These are phyloP conservation scores for Taphrina betulina DNA, from an alignment of 1,139 yeast species.

Conservation along the genomic window DNA sequence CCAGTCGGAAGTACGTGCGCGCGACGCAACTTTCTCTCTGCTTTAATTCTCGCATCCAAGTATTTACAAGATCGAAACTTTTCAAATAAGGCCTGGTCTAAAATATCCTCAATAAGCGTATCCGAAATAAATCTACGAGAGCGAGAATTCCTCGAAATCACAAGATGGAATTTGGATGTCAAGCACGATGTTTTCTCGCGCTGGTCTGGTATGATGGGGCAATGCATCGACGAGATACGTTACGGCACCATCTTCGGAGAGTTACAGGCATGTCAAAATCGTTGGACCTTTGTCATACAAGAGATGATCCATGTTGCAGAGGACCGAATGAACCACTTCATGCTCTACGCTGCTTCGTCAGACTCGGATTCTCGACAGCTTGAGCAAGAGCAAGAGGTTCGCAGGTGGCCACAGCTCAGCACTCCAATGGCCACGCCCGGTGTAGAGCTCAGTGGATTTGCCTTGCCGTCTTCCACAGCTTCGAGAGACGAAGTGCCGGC, in stretches of 20 bases:
- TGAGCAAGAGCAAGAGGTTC: too few species aligned
- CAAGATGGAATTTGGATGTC: slow-evolving; percentile 19
- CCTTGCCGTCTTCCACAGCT: too few species aligned
- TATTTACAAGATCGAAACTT: slow-evolving; percentile 72
- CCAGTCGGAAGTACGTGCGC: slow-evolving; percentile 50
- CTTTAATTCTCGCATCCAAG: slow-evolving; percentile 68
- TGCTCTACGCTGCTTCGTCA: too few species aligned
- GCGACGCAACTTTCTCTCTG: slow-evolving; percentile 63
- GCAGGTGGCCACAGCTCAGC: too few species aligned
- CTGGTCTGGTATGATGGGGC: slow-evolving; percentile 19
- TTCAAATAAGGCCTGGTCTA: slow-evolving; percentile 71
- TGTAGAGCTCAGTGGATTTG: background rate
- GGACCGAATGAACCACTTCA: background rate
- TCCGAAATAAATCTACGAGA: slow-evolving; percentile 57
- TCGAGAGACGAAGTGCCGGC: too few species aligned
- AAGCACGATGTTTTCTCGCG: slow-evolving; percentile 6
- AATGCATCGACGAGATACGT: slow-evolving; percentile 14
- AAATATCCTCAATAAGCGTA: slow-evolving; percentile 62
- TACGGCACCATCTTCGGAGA: slow-evolving; percentile 20
- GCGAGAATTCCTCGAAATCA: slow-evolving; percentile 49
- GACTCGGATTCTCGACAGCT: too few species aligned
- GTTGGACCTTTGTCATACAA: slow-evolving; percentile 9
- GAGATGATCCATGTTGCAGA: slow-evolving; percentile 3
- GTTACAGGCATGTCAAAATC: background rate
- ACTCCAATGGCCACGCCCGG: slow-evolving; percentile 20